A percentile compares a stretch with the other conserved stretches of the same genome.
phyloP scores from a whole-genome alignment of 2,329 filamentous ascomycete genomes.

The Exophiala sp. region DNA sequence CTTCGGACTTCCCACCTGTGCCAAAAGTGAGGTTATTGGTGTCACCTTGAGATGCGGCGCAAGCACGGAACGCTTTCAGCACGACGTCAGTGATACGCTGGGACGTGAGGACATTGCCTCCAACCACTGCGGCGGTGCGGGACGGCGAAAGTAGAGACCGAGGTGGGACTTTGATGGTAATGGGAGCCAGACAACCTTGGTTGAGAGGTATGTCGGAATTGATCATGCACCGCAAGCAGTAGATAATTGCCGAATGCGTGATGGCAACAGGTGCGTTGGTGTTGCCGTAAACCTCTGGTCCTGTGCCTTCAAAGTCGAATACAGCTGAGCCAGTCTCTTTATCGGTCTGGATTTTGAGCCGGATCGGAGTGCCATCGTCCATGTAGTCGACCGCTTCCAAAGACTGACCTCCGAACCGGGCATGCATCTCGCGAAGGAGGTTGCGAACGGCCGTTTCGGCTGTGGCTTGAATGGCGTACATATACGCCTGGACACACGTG shows the following conservation, averaged over 20 bases:
- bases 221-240: slow-evolving; percentile 31
- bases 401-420: slow-evolving; percentile 20
- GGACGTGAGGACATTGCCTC: slow-evolving; percentile 31
- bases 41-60: slow-evolving; percentile 30
- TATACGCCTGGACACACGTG: slow-evolving; percentile 39
- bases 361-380: slow-evolving; percentile 40
- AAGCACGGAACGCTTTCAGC: slow-evolving; percentile 32
- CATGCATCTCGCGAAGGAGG: slow-evolving; percentile 29
- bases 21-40: slow-evolving; percentile 33
- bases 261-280: slow-evolving; percentile 40
- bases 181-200: slow-evolving; percentile 32
- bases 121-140: slow-evolving; percentile 29
- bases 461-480: slow-evolving; percentile 38
- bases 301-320: slow-evolving; percentile 44
- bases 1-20: slow-evolving; percentile 15
- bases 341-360: slow-evolving; percentile 35
- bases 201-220: slow-evolving; percentile 33
- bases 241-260: slow-evolving; percentile 36
- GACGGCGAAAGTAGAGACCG: slow-evolving; percentile 32
- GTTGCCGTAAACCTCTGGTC: slow-evolving; percentile 34
- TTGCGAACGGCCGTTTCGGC: slow-evolving; percentile 35
- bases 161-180: slow-evolving; percentile 28
- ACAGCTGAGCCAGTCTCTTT: slow-evolving; percentile 31
- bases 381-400: slow-evolving; percentile 38
- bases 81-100: slow-evolving; percentile 33